These are phyloP conservation scores for Citrus inodora DNA, from an alignment of 345 rosid species.

Conservation along the genomic window DNA sequence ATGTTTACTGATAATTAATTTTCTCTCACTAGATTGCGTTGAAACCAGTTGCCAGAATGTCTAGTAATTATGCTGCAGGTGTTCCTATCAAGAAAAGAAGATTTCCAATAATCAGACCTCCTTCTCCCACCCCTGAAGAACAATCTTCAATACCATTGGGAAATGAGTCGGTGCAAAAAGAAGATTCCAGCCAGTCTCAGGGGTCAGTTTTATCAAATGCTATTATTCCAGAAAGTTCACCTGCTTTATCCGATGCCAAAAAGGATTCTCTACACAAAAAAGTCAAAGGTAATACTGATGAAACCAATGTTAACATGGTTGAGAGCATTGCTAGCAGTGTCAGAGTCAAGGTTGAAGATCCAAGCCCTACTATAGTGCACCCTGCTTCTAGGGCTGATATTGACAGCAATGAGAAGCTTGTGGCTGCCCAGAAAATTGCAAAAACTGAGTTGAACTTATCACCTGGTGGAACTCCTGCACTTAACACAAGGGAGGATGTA, in stretches of 20 bases:
- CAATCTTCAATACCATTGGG: conserved; percentile 15
- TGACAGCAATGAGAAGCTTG: conserved; percentile 21
- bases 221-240: conserved; percentile 17
- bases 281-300: conserved; percentile 10
- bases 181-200: conserved; percentile 16
- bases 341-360: conserved; percentile 37
- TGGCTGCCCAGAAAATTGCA: conserved; percentile 15
- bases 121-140: conserved; percentile 41
- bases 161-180: conserved; percentile 22
- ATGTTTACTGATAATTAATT: conserved; percentile 24
- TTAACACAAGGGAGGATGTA: conserved; percentile 19
- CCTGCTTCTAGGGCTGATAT: conserved; percentile 28
- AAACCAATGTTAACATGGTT: conserved; percentile 6
- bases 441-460: conserved; percentile 32
- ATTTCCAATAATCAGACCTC: conserved; percentile 37
- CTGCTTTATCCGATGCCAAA: conserved; percentile 27
- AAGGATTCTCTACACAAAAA: conserved; percentile 14
- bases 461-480: conserved; percentile 18
- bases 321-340: conserved; percentile 7
- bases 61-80: conserved; percentile 54
- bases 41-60: conserved; percentile 38
- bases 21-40: conserved; percentile 48
- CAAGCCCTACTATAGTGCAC: conserved; percentile 7
- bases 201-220: conserved; percentile 29
- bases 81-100: conserved; percentile 89